Evolutionary conservation across 148 eudicot genomes (phyloP), one percentile per base, ranked within the genome.

Genomic region (Polygonum aviculare): DNA sequence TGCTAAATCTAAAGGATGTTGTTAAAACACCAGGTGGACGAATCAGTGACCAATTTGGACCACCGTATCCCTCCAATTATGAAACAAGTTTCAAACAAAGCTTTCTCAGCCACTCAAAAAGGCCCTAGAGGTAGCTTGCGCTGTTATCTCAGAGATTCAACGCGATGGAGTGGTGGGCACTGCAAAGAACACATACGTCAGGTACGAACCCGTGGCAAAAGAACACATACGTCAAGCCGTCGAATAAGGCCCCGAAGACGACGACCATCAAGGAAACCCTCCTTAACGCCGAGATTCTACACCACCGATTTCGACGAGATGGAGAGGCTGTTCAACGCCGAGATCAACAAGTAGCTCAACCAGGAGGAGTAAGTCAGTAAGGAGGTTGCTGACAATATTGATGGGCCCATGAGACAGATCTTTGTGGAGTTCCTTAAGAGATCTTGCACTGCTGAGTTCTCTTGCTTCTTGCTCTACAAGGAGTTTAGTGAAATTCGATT

Each of bases 391-490:
- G 98, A 95, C 65, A 85, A 89, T 39, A 80, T 95, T 59, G 79
- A 90, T 71, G 97, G 96, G 0, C 94, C 96, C 0, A 73, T 95
- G 10, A 81, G 98, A 7, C 91, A 88, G 79, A 95, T 95, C 49
- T 95, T 95, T 74, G 98, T 95, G 1, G 98, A 95, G 90, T 95
- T 95, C 78, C 80, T 95, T 81, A 96, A 95, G 85, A 88, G 98
- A 86, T 95, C 98, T 77, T 95, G 98, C 76, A 95, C 98, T 78
- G 98, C 98, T 82, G 97, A 92, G 77, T 95, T 95, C 82, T 95
- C 98, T 70, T 97, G 98, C 0, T 95, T 95, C 71, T 81, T 92
- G 80, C 94, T 92, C 38, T 94, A 91, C 83, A 94, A 91, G 80
- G 98, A 94, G 86, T n/a, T n/a, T n/a, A n/a, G n/a, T n/a, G n/a